These are phyloP conservation scores for Uromyces viciae-fabae DNA, from an alignment of 1,284 basidiomycete species.

Conservation along the genomic window DNA sequence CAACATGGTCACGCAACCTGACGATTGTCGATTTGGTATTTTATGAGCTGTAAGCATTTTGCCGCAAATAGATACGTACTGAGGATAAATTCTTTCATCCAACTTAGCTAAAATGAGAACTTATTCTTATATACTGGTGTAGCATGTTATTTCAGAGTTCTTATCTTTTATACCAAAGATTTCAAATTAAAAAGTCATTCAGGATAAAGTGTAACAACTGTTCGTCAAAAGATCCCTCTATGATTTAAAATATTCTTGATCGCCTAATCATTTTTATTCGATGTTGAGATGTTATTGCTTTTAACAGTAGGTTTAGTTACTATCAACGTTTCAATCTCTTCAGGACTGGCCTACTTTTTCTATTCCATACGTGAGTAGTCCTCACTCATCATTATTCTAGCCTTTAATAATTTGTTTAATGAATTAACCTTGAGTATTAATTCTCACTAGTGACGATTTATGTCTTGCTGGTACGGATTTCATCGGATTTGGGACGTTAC, in stretches of 20 bases:
- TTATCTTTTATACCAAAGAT: conserved; percentile 4
- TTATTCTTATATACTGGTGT: not conserved
- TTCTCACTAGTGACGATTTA: not conserved
- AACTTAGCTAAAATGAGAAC: not conserved
- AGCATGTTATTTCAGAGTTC: not conserved
- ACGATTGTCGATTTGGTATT: not conserved
- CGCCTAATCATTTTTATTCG: not conserved
- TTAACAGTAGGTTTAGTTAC: not conserved
- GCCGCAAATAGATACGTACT: no score
- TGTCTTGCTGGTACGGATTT: not conserved
- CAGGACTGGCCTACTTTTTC: conserved; percentile 4
- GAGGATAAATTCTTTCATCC: not conserved
- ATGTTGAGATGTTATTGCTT: not conserved
- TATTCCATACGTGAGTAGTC: not conserved
- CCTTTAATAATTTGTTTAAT: no score
- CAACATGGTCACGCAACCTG: not conserved
- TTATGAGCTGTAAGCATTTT: not conserved
- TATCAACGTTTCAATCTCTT: not conserved
- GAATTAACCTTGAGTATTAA: no score
- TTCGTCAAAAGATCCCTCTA: no score
- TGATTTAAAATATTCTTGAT: no score
- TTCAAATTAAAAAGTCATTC: not conserved
- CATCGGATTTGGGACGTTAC: not conserved
- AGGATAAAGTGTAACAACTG: not conserved
- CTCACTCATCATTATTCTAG: not conserved